Conservation (phyloP, 2,329 filamentous ascomycete genomes). For the Penicillium sclerotiorum region DNA sequence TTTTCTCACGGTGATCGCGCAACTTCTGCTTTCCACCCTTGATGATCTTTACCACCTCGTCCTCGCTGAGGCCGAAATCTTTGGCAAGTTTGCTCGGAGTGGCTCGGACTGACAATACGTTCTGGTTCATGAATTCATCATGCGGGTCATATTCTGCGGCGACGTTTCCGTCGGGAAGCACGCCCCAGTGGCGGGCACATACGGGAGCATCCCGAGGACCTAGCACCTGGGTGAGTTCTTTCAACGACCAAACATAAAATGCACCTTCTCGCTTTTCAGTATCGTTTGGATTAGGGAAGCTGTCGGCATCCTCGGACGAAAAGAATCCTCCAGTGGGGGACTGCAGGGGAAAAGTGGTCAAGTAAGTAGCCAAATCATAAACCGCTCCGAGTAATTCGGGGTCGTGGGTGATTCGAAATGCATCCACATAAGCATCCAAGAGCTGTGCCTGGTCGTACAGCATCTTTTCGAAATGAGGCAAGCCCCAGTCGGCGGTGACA, state of each 20-base stretch:
- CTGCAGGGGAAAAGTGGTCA: conserved; percentile 71
- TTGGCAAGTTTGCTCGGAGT: conserved; percentile 70
- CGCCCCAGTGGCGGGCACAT: conserved; percentile 81
- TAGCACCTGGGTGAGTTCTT: conserved; percentile 79
- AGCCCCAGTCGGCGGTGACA: conserved; percentile 86
- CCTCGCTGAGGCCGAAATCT: conserved; percentile 71
- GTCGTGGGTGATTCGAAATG: conserved; percentile 70
- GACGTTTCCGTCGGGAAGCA: conserved; percentile 83
- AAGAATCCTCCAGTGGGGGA: conserved; percentile 74
- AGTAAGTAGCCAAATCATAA: conserved; percentile 82
- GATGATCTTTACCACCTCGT: conserved; percentile 70
- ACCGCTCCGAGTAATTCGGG: conserved; percentile 76
- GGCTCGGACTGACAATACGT: conserved; percentile 74
- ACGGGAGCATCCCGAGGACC: conserved; percentile 70
- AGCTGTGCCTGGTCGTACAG: conserved; percentile 90
- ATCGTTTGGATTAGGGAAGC: conserved; percentile 71
- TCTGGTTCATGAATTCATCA: conserved; percentile 93
- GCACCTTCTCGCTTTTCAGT: conserved; percentile 85
- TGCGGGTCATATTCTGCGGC: conserved; percentile 79
- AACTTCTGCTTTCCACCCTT: conserved; percentile 68
- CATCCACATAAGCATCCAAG: conserved; percentile 80
- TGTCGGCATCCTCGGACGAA: conserved; percentile 90
- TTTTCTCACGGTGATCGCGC: conserved; percentile 69
- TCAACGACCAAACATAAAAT: conserved; percentile 90
- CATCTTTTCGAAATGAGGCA: conserved; percentile 98